Base-by-base conservation (phyloP, 345 rosid genomes). In the Aquilaria yunnanensis region DNA sequence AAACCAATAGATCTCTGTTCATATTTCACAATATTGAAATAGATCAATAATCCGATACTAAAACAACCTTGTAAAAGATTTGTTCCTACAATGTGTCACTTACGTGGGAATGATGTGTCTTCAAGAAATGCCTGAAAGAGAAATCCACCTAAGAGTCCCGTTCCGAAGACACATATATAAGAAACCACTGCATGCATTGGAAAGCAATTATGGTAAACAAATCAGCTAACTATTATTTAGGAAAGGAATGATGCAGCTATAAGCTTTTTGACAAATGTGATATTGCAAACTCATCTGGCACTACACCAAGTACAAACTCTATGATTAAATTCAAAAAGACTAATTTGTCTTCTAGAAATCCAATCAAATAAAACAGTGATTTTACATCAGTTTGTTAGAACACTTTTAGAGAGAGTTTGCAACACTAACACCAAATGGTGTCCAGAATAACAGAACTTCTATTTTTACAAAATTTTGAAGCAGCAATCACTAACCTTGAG, bases 71-170 rank as follows among this genome's bases (percentile, higher is more conserved):
- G 23, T 37, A 37, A 37, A 37, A 23, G 23, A 23, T 37, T 23
- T 23, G 23, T 23, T 23, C 23, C 23, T 37, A 37, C 8, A 5
- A 37, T 37, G 43, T 37, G 69, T 54, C 43, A 72, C 97, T 71
- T 85, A 94, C 97, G 79, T 29, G 97, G 95, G 68, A 86, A 88
- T 43, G 95, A 75, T 30, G 57, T 1, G n/a, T 87, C 95, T 78
- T 86, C 70, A 62, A 90, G 37, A 14, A 88, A 78, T 75, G 67
- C 37, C 69, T 88, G 76, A 64, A 88, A 88, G 61, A 94, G 90
- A 71, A 83, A 88, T 65, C 59, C 77, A 12, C 97, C 96, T 34
- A 94, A 65, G 46, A 94, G 95, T 32, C 97, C 97, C 61, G 92
- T 69, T 74, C 89, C 99, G 65, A 88, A 94, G 47, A 88, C 89